These are phyloP conservation scores for Geranium brycei DNA, from an alignment of 345 rosid genomes.

Conservation along the genomic window DNA sequence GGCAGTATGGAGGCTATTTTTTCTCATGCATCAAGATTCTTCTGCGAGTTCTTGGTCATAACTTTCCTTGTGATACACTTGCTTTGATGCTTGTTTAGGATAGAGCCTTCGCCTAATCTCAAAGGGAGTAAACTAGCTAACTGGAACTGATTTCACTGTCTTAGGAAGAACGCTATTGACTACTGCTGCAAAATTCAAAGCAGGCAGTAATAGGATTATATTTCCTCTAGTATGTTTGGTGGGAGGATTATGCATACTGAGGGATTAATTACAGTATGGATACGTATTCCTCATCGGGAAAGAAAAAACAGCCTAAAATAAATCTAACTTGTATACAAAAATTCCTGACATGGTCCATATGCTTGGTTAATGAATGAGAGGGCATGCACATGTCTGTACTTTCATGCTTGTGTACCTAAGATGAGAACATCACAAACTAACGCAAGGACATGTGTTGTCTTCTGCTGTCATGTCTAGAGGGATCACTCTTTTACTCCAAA, in stretches of 20 bases:
- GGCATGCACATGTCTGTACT: too few species aligned
- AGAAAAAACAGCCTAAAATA: neutral
- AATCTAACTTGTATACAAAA: neutral
- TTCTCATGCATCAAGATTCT: too few species aligned
- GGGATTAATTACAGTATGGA: neutral
- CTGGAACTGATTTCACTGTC: neutral
- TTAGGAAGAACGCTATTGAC: neutral
- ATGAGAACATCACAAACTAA: too few species aligned
- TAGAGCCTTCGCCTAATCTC: neutral
- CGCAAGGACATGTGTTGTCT: too few species aligned
- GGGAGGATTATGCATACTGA: neutral
- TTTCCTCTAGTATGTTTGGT: neutral
- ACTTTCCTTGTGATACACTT: neutral
- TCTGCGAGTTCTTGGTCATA: neutral
- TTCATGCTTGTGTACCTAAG: too few species aligned
- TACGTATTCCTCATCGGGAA: too few species aligned
- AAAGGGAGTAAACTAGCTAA: neutral
- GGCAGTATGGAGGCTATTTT: neutral
- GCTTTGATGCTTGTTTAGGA: neutral
- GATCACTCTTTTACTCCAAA: too few species aligned
- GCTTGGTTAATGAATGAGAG: too few species aligned
- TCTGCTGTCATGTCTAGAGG: too few species aligned
- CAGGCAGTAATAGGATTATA: neutral
- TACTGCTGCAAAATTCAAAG: neutral
- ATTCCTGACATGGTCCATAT: too few species aligned